A percentile compares a stretch with the other conserved stretches of the same genome.
Evolutionary conservation across 345 rosid species (phyloP).

Genomic region (Acer saccharum): DNA sequence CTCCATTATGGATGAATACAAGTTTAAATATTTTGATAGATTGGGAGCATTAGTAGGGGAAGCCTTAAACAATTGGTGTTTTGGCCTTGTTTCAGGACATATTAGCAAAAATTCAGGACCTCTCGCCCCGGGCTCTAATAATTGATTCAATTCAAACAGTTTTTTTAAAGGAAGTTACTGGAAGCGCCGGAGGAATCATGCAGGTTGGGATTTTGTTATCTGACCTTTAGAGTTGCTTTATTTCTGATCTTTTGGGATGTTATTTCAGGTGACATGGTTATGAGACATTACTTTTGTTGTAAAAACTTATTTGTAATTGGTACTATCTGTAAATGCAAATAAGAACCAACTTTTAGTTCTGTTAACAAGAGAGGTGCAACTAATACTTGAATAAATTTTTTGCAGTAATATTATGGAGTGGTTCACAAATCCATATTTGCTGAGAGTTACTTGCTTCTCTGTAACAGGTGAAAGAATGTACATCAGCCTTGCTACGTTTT

Average conservation of each 20-base stretch:
- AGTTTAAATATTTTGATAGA: not conserved
- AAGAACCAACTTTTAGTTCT: not conserved
- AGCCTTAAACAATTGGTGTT: conserved; percentile 7
- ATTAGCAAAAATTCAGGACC: conserved; percentile 55
- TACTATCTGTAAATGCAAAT: not conserved
- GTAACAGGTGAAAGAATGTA: conserved; percentile 86
- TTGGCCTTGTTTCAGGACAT: conserved; percentile 62
- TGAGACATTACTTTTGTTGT: not conserved
- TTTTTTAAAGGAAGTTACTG: conserved; percentile 71
- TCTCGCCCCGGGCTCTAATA: conserved; percentile 73
- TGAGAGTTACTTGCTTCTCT: conserved; percentile 1
- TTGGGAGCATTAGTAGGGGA: not conserved
- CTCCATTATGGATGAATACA: not conserved
- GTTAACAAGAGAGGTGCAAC: not conserved
- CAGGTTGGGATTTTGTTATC: conserved; percentile 52
- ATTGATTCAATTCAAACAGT: conserved; percentile 94
- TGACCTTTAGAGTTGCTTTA: conserved; percentile 7
- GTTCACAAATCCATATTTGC: not conserved
- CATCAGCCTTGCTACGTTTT: conserved; percentile 84
- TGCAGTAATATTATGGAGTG: not conserved
- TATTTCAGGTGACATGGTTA: not conserved
- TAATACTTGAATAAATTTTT: not conserved
- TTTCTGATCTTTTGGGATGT: not conserved
- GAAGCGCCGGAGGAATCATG: conserved; percentile 87
- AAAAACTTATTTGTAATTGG: not conserved